Evolutionary conservation across 148 eudicot species (phyloP).

Genomic region (Nepenthes mirabilis): DNA sequence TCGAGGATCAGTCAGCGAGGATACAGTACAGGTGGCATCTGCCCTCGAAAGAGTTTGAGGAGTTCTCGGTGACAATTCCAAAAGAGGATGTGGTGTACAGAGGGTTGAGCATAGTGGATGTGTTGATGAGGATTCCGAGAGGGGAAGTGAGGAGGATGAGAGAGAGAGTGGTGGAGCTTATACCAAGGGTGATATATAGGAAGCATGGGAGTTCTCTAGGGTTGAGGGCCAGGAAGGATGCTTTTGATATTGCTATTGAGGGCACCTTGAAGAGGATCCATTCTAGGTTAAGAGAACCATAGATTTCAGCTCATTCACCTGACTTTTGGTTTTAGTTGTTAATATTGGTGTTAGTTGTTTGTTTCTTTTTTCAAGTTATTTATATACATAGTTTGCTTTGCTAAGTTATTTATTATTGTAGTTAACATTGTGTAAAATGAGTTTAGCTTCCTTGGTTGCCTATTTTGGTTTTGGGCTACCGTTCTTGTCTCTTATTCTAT

Average conservation of each 20-base stretch:
- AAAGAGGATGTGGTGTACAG: slow-evolving; percentile 86
- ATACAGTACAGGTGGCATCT: slow-evolving; percentile 74
- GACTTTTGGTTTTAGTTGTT: background rate
- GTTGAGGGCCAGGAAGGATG: slow-evolving; percentile 70
- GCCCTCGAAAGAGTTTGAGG: slow-evolving; percentile 35
- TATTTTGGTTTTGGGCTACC: no score
- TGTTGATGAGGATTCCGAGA: slow-evolving; percentile 53
- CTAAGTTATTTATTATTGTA: no score
- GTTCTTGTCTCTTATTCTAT: no score
- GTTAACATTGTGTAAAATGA: no score
- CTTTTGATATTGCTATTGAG: slow-evolving; percentile 84
- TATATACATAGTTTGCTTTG: background rate
- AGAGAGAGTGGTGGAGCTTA: slow-evolving; percentile 62
- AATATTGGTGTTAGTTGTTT: background rate
- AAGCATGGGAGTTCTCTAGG: slow-evolving; percentile 90
- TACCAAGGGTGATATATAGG: slow-evolving; percentile 63
- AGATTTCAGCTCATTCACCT: background rate
- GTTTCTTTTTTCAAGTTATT: background rate
- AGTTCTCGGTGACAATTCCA: slow-evolving; percentile 62
- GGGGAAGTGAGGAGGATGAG: slow-evolving; percentile 72
- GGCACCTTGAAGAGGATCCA: slow-evolving; percentile 61
- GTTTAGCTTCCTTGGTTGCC: no score
- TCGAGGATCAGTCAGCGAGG: slow-evolving; percentile 69
- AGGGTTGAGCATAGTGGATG: slow-evolving; percentile 66
- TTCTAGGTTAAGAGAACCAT: slow-evolving; percentile 27